Conservation (phyloP, 1,139 yeast genomes). For the Tardiomyces digboiensis region DNA sequence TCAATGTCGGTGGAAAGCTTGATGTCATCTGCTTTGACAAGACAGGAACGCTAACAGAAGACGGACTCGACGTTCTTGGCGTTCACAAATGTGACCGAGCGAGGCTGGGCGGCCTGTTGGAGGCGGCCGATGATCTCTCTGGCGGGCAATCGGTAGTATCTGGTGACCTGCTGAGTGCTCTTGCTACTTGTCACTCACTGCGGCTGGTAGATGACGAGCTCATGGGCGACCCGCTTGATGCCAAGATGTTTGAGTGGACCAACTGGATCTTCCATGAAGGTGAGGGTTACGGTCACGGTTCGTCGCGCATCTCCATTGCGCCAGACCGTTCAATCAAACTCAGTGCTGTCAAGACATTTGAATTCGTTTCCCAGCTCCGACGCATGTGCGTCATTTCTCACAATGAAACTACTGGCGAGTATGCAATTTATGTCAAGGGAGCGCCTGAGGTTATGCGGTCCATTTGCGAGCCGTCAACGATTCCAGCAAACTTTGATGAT, state of each 20-base stretch:
- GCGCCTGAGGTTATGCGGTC: conserved; percentile 95
- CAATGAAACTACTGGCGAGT: conserved; percentile 21
- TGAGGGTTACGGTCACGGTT: conserved; percentile 30
- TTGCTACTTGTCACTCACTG: conserved; percentile 86
- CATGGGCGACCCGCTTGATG: conserved; percentile 90
- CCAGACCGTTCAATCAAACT: conserved; percentile 33
- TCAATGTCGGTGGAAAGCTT: conserved; percentile 88
- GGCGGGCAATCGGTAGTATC: not conserved
- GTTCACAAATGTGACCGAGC: conserved; percentile 44
- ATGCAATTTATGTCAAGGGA: conserved; percentile 69
- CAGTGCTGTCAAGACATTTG: conserved; percentile 63
- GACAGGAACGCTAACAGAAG: conserved; percentile 96
- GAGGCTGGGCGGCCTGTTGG: conserved; percentile 38
- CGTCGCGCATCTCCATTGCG: conserved; percentile 8
- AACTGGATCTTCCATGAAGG: conserved; percentile 69
- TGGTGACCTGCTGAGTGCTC: conserved; percentile 24
- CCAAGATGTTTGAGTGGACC: conserved; percentile 87
- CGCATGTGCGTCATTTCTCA: conserved; percentile 81
- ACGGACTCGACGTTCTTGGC: conserved; percentile 89
- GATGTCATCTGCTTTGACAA: conserved; percentile 92
- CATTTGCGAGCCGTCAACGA: conserved; percentile 57
- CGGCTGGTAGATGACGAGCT: conserved; percentile 68
- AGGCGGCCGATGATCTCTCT: conserved; percentile 23
- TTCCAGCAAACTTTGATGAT: conserved; percentile 71
- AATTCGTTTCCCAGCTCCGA: conserved; percentile 74